Conservation (phyloP, 2,329 filamentous ascomycete genomes). For the Cryoendolithus antarcticus region DNA sequence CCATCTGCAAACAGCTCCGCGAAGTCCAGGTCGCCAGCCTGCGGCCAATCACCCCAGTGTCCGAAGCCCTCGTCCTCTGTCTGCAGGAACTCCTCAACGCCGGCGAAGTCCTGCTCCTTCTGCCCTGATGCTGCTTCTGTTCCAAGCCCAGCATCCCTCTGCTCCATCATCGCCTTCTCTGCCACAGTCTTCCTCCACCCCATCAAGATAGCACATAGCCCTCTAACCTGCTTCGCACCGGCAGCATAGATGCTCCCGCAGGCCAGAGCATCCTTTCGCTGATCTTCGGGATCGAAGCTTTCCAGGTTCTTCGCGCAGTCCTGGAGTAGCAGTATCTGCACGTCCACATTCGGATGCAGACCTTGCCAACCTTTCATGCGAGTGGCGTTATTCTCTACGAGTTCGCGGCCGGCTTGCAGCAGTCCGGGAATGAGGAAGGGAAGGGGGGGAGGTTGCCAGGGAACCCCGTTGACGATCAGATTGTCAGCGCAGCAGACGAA, state of each 20-base stretch:
- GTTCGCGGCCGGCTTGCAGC: slow-evolving; percentile 5
- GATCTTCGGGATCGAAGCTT: not conserved
- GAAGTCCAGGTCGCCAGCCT: slow-evolving; percentile 3
- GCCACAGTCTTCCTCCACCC: slow-evolving; percentile 7
- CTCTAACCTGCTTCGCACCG: slow-evolving; percentile 7
- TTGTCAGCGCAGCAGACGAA: slow-evolving; percentile 6
- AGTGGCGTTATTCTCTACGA: slow-evolving; percentile 11
- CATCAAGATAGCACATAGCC: slow-evolving; percentile 6
- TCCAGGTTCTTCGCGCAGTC: slow-evolving; percentile 8
- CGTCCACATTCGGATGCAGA: slow-evolving; percentile 7
- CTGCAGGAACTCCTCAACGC: not conserved
- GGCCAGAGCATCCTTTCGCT: slow-evolving; percentile 3
- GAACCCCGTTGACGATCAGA: slow-evolving; percentile 2
- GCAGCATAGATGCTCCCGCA: slow-evolving; percentile 7
- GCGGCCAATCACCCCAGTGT: slow-evolving; percentile 5
- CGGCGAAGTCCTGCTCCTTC: not conserved
- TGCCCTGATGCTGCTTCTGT: not conserved
- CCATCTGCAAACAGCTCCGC: slow-evolving; percentile 4
- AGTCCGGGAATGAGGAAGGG: not conserved
- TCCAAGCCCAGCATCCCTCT: not conserved
- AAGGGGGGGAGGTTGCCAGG: slow-evolving; percentile 3
- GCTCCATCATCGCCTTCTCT: slow-evolving; percentile 1
- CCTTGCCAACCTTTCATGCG: slow-evolving; percentile 11
- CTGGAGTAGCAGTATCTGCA: slow-evolving; percentile 7
- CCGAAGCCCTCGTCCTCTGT: slow-evolving; percentile 1